Evolutionary conservation across 2,329 filamentous ascomycete genomes (phyloP), one percentile per base, ranked within the genome.

Genomic region (Shiraia sp.): DNA sequence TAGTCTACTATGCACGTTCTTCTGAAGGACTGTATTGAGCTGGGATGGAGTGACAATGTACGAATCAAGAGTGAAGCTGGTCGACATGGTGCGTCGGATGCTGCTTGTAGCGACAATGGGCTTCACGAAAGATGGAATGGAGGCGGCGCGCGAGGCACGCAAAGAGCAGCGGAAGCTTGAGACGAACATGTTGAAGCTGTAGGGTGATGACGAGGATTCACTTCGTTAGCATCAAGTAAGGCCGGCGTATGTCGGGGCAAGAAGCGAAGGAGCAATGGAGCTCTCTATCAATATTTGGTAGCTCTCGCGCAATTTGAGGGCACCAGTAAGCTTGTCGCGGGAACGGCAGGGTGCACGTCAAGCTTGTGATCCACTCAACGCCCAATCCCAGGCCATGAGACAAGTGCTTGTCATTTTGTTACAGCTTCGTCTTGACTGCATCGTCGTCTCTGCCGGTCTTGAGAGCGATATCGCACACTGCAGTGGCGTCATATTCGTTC

Each of bases 31-130:
- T 53, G 87, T 81, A 63, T 86, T 73, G 42, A 97, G 84, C 71
- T 96, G 86, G 48, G 83, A 80, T 1, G 93, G 92, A 2, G 88
- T 86, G 63, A 99, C 86, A 49, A 97, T 79, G 70, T 95, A 97
- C 40, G 86, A 88, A 45, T 84, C 86, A 64, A 96, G 85, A 14
- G 52, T 57, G 31, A 59, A 62, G 32, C 61, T 55, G 5, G 60
- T 63, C 4, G 46, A 48, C 62, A 68, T 68, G 40, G 49, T 32
- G 17, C 58, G 53, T 48, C 49, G 19, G 19, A 22, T 53, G 32
- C 49, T 43, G 10, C 27, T 19, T 12, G 30, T 10, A 15, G 31
- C n/a, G 30, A 36, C 35, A n/a, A 48, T 46, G 8, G 49, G 39
- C 13, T 57, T 32, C 14, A 34, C 42, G 30, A 36, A 8, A 29